Conservation (phyloP, 495 filamentous ascomycete genomes). For the Sordaria brevicollis region DNA sequence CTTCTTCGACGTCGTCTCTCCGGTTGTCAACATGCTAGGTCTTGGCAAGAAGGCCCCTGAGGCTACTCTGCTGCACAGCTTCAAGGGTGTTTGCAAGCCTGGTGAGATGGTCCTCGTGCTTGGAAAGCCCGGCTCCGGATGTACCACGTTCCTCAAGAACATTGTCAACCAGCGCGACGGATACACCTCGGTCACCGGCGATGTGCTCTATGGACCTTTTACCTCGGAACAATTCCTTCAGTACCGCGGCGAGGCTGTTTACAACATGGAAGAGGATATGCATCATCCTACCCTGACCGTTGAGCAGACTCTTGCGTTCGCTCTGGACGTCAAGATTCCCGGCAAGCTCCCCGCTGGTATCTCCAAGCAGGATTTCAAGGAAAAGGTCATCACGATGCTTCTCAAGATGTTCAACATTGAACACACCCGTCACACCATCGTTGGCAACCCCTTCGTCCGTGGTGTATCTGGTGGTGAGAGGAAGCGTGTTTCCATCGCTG, state of each 20-base stretch:
- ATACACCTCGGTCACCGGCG: conserved; percentile 65
- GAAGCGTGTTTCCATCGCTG: conserved; percentile 66
- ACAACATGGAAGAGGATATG: conserved; percentile 76
- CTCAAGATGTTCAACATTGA: conserved; percentile 83
- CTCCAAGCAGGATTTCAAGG: conserved; percentile 57
- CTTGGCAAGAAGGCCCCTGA: conserved; percentile 52
- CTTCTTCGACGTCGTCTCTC: conserved; percentile 63
- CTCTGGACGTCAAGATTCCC: conserved; percentile 70
- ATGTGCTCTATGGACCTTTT: conserved; percentile 73
- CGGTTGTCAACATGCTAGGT: conserved; percentile 46
- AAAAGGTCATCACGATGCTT: conserved; percentile 57
- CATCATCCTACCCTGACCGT: conserved; percentile 77
- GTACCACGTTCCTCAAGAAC: conserved; percentile 78
- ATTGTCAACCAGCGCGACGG: conserved; percentile 75
- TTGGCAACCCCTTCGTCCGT: conserved; percentile 71
- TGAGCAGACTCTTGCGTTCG: conserved; percentile 73
- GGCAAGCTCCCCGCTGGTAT: conserved; percentile 59
- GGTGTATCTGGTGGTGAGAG: conserved; percentile 82
- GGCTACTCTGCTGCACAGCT: conserved; percentile 49
- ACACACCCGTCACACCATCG: conserved; percentile 69
- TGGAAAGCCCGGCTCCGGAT: conserved; percentile 76
- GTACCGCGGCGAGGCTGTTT: conserved; percentile 76
- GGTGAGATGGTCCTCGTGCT: conserved; percentile 91
- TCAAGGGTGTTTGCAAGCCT: conserved; percentile 48
- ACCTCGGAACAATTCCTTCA: conserved; percentile 44